Evolutionary conservation across 2,329 filamentous ascomycete genomes (phyloP).

Genomic region (Aspergillus uvarum): DNA sequence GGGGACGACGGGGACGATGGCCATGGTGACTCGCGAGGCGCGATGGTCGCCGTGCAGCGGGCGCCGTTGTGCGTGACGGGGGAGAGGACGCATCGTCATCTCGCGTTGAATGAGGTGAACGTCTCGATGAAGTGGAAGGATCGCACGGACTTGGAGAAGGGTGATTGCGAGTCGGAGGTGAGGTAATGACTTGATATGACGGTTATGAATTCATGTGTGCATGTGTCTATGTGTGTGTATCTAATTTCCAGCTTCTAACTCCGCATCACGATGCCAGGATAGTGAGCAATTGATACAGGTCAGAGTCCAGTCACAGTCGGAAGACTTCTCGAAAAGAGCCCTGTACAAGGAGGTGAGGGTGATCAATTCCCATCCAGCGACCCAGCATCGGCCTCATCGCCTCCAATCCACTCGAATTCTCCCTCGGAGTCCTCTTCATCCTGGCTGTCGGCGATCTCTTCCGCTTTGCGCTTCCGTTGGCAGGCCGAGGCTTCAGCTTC

Average conservation of each 20-base stretch:
- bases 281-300: background rate
- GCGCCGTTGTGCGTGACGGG: background rate
- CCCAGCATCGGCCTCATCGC: slow-evolving; percentile 13
- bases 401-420: slow-evolving; percentile 31
- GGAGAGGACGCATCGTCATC: background rate
- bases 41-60: background rate
- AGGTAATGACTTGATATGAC: background rate
- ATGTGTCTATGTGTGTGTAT: background rate
- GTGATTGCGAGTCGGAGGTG: background rate
- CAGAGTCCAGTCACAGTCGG: background rate
- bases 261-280: background rate
- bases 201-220: too few species aligned
- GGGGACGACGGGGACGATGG: background rate
- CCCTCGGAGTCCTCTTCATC: slow-evolving; percentile 41
- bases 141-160: background rate
- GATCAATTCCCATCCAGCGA: slow-evolving; percentile 11
- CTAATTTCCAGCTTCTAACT: background rate
- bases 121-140: background rate
- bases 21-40: background rate
- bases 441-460: slow-evolving; percentile 47
- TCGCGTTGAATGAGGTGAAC: background rate
- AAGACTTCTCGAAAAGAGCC: too few species aligned
- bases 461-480: slow-evolving; percentile 43
- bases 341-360: too few species aligned
- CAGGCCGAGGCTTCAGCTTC: slow-evolving; percentile 1